phyloP scores from a whole-genome alignment of 768 basidiomycete species.

The Hygrophorus pudorinus region DNA sequence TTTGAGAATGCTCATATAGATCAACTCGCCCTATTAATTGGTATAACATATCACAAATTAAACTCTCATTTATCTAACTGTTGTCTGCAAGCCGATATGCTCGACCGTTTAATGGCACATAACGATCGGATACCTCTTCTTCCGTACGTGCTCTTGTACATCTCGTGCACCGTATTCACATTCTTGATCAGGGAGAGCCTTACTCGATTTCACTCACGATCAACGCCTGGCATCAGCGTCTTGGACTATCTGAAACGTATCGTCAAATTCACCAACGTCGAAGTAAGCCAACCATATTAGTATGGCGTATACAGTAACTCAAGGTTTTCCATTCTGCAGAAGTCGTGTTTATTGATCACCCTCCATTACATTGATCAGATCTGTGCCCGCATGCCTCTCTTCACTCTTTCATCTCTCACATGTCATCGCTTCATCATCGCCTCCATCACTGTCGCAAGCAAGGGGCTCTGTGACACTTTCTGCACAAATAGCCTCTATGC shows the following conservation, averaged over 20 bases:
- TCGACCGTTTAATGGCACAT: conserved; percentile 87
- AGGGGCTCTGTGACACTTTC: conserved; percentile 92
- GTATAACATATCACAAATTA: conserved; percentile 31
- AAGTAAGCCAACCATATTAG: conserved; percentile 41
- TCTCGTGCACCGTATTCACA: conserved; percentile 5
- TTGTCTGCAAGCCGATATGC: conserved; percentile 74
- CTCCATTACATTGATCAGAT: conserved; percentile 92
- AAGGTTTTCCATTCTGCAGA: conserved; percentile 29
- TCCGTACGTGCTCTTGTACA: conserved; percentile 42
- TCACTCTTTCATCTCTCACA: conserved; percentile 91
- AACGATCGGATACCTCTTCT: conserved; percentile 93
- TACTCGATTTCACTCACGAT: conserved; percentile 93
- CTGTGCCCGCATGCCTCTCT: conserved; percentile 75
- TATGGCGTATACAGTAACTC: conserved; percentile 6
- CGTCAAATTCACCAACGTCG: conserved; percentile 90
- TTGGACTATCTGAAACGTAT: conserved; percentile 92
- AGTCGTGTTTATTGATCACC: conserved; percentile 70
- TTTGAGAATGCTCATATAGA: conserved; percentile 84
- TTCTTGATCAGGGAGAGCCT: conserved; percentile 58
- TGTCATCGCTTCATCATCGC: conserved; percentile 97
- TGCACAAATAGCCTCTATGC: conserved; percentile 94
- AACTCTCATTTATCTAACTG: conserved; percentile 5
- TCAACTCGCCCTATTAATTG: conserved; percentile 79
- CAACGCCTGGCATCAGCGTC: conserved; percentile 79
- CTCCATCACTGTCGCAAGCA: conserved; percentile 84